These are phyloP conservation scores for Monilinia laxa DNA, from an alignment of 2,329 filamentous ascomycete species.

Conservation along the genomic window DNA sequence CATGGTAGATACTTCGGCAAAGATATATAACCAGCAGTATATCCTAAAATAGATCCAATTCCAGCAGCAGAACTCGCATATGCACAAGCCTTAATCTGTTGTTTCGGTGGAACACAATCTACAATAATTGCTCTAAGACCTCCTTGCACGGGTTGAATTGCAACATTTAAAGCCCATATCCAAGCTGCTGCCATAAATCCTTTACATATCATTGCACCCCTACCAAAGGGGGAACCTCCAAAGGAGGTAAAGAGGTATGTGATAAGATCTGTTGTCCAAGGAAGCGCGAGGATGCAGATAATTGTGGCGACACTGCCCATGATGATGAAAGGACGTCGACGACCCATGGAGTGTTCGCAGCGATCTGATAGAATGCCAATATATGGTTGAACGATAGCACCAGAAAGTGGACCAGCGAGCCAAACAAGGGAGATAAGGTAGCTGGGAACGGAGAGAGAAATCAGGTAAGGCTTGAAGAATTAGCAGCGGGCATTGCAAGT, in stretches of 20 bases:
- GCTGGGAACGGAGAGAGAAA: constrained; percentile 53
- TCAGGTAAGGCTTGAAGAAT: constrained; percentile 21
- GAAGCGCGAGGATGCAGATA: constrained; percentile 49
- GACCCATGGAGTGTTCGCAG: constrained; percentile 45
- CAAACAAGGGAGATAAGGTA: constrained; percentile 53
- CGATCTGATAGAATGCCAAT: constrained; percentile 54
- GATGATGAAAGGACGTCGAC: constrained; percentile 53
- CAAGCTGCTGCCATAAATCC: constrained; percentile 30
- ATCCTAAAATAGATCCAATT: constrained; percentile 40
- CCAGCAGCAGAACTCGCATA: constrained; percentile 38
- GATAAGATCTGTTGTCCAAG: constrained; percentile 50
- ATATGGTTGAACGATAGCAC: constrained; percentile 53
- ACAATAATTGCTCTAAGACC: constrained; percentile 41
- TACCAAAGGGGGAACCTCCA: background rate
- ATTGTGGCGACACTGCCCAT: constrained; percentile 51
- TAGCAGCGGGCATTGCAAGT: background rate
- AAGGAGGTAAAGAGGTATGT: constrained; percentile 8
- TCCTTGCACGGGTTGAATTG: constrained; percentile 41
- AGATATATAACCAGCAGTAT: constrained; percentile 33
- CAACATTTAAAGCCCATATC: constrained; percentile 38
- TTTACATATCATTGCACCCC: constrained; percentile 6
- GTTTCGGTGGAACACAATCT: constrained; percentile 38
- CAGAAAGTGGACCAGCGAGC: constrained; percentile 56
- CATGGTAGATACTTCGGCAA: constrained; percentile 28
- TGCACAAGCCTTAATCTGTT: constrained; percentile 39